Evolutionary conservation across 75 land plant species (phyloP).

Genomic region (Selaginella tamariscina): DNA sequence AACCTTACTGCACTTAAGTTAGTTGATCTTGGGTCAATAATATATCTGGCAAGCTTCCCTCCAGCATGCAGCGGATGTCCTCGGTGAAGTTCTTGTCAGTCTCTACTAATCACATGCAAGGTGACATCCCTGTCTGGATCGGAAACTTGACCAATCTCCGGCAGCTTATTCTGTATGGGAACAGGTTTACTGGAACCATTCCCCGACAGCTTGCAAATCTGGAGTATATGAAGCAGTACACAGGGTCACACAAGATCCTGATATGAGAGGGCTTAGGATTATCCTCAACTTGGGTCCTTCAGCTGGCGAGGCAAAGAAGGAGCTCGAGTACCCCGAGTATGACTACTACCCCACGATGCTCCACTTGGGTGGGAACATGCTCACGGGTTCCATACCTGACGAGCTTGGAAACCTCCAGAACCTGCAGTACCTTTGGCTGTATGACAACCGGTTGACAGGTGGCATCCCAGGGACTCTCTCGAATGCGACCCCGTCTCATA

Average conservation of each 20-base stretch:
- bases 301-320: not conserved
- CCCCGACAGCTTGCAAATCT: constrained; percentile 5
- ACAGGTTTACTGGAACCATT: constrained; percentile 9
- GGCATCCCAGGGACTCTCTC: not conserved
- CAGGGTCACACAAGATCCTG: not conserved
- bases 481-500: not conserved
- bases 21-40: not conserved
- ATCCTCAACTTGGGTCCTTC: not conserved
- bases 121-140: not conserved
- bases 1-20: not conserved
- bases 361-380: not conserved
- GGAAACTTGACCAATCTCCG: constrained; percentile 7
- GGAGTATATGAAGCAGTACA: not conserved
- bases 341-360: not conserved
- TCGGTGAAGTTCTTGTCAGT: not conserved
- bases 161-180: constrained; percentile 6
- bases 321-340: not conserved
- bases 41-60: not conserved
- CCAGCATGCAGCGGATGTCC: not conserved
- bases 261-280: not conserved
- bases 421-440: constrained; percentile 7
- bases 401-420: constrained; percentile 2
- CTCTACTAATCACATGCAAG: not conserved
- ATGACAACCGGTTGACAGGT: not conserved
- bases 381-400: constrained; percentile 4